Evolutionary conservation across 192 early-diverging fungal genomes (phyloP), one percentile per base, ranked within the genome.

Genomic region (Backusella macrospora): DNA sequence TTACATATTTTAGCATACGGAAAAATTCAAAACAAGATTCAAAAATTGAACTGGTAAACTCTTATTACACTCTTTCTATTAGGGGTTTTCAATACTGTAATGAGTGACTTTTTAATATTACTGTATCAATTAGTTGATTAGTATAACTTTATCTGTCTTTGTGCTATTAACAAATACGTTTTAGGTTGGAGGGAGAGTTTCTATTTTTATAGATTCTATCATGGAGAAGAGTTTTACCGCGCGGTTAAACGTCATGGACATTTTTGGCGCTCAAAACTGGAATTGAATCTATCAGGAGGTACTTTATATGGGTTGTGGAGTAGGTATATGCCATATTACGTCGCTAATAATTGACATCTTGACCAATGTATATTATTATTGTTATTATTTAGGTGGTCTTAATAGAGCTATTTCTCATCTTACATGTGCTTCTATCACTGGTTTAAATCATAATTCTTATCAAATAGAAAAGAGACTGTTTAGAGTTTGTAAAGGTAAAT

Each of bases 381-480:
- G 29, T 34, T 34, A 34, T 15, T 49, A 34, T 21, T 23, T 64
- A 91, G 97, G 92, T 70, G 97, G 96, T 3, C 97, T 96, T 16
- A 87, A 93, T 16, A 91, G 97, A 62, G 95, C 98, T 71, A 95
- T 96, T 78, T 87, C 90, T 65, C 88, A 92, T 72, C 94, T 98
- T 70, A 90, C 91, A 14, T 94, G 93, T 16, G 93, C 95, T 40
- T 88, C 90, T 71, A 86, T 98, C 59, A 92, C 92, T 6, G 95
- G 97, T 14, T 78, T 98, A 43, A 98, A 98, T 83, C 98, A 98
- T 87, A 98, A 98, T 78, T 90, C 92, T 44, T 96, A 98, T 76
- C 96, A 98, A 84, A 90, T 98, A 71, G 76, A 90, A 49, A 88
- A 95, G 13, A 9, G 68, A 81, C 7, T 75, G 77, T 47, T 78